phyloP scores from a whole-genome alignment of 176 grass and related monocot genomes.

The Pontederia paniculata region DNA sequence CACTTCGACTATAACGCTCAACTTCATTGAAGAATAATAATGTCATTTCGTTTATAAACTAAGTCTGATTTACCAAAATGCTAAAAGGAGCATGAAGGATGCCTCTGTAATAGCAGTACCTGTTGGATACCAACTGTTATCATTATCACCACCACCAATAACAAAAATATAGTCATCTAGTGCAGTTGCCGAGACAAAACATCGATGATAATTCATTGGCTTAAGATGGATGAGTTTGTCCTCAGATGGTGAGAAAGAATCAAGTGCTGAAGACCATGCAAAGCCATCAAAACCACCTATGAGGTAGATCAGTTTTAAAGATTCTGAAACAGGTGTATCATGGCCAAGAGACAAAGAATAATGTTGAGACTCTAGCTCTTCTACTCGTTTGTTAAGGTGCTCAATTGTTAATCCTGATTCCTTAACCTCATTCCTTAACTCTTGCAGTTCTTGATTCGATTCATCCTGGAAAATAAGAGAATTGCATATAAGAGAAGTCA shows the following conservation, averaged over 20 bases:
- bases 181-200: constrained; percentile 42
- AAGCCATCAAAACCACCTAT: constrained; percentile 55
- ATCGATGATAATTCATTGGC: constrained; percentile 45
- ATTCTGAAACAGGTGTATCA: not conserved
- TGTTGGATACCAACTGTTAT: constrained; percentile 20
- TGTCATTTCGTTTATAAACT: too few relatives aligned
- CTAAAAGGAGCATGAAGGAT: constrained; percentile 15
- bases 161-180: constrained; percentile 45
- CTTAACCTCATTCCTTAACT: constrained; percentile 37
- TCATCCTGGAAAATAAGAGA: constrained; percentile 33
- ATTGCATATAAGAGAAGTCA: not conserved
- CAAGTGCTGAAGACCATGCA: constrained; percentile 49
- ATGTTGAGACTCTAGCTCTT: constrained; percentile 36
- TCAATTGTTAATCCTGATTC: constrained; percentile 42
- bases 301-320: constrained; percentile 30
- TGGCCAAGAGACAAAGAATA: constrained; percentile 17
- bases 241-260: constrained; percentile 42
- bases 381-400: constrained; percentile 35
- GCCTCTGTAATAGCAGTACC: constrained; percentile 24
- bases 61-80: too few relatives aligned
- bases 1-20: constrained; percentile 45
- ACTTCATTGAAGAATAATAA: constrained; percentile 15
- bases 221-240: constrained; percentile 43
- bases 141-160: constrained; percentile 51
- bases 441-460: constrained; percentile 54